Evolutionary conservation across 75 land plant genomes (phyloP).

Genomic region (Chamaecyparis obtusa): DNA sequence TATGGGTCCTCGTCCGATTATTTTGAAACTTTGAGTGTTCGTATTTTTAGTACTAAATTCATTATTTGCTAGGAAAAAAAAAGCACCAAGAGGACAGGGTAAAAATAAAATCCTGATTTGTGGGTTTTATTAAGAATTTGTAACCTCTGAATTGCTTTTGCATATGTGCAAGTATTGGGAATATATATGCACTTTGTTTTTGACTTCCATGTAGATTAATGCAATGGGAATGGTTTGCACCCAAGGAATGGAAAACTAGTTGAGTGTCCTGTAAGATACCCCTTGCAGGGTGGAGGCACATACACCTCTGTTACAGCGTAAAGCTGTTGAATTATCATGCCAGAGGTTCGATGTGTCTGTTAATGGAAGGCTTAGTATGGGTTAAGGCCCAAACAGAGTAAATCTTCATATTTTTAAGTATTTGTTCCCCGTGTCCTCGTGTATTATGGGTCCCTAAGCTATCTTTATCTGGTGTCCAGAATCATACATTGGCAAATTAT

Average conservation of each 20-base stretch:
- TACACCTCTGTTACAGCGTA: background rate
- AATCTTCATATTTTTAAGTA: background rate
- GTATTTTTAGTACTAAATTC: background rate
- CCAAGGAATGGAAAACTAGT: background rate
- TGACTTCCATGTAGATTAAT: background rate
- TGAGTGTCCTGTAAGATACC: background rate
- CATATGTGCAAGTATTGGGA: background rate
- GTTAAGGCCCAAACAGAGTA: background rate
- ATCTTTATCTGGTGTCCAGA: background rate
- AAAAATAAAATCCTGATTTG: background rate
- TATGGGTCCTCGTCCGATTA: background rate
- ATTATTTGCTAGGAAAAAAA: background rate
- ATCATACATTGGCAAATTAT: background rate
- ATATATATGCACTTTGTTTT: background rate
- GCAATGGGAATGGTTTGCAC: background rate
- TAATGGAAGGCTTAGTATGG: background rate
- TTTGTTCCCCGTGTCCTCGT: background rate
- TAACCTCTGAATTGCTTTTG: background rate
- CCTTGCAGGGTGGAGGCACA: background rate
- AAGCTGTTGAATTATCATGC: background rate
- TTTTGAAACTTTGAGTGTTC: background rate
- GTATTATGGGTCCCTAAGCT: background rate
- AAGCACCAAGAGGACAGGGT: background rate
- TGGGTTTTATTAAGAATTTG: background rate
- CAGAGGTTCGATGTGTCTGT: background rate